Conservation (phyloP, 371 early-diverging fungal species). For the Nematocida sp. region DNA sequence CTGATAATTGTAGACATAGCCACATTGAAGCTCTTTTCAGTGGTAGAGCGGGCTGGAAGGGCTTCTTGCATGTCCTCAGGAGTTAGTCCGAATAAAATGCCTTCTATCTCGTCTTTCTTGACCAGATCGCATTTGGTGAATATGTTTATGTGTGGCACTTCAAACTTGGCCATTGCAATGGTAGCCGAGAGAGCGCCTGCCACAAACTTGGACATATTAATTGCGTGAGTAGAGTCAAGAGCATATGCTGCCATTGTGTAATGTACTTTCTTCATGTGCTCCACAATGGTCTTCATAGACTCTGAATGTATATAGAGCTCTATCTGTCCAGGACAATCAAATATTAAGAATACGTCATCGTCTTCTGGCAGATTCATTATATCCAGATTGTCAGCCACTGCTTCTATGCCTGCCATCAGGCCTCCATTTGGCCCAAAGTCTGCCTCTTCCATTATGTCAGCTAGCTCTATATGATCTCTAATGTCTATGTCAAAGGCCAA, state of each 20-base stretch:
- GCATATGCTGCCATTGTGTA: not conserved
- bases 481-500: conserved; percentile 38
- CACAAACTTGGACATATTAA: conserved; percentile 27
- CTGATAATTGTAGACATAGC: conserved; percentile 39
- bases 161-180: conserved; percentile 48
- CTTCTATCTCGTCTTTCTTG: conserved; percentile 18
- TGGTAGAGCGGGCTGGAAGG: not conserved
- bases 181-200: conserved; percentile 21
- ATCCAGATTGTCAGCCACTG: conserved; percentile 44
- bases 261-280: not conserved
- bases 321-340: conserved; percentile 52
- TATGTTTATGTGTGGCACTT: conserved; percentile 45
- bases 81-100: conserved; percentile 3
- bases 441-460: conserved; percentile 52
- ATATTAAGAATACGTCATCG: conserved; percentile 30
- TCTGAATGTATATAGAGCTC: conserved; percentile 51
- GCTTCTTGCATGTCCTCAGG: conserved; percentile 1
- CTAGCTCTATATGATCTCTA: conserved; percentile 34
- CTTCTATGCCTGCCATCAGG: conserved; percentile 41
- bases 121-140: conserved; percentile 50
- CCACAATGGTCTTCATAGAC: conserved; percentile 27
- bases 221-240: conserved; percentile 18
- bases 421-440: conserved; percentile 53
- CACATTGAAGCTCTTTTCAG: conserved; percentile 27
- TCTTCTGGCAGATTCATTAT: conserved; percentile 44